Conservation (phyloP, 768 basidiomycete genomes). For the Tulasnella sp. region DNA sequence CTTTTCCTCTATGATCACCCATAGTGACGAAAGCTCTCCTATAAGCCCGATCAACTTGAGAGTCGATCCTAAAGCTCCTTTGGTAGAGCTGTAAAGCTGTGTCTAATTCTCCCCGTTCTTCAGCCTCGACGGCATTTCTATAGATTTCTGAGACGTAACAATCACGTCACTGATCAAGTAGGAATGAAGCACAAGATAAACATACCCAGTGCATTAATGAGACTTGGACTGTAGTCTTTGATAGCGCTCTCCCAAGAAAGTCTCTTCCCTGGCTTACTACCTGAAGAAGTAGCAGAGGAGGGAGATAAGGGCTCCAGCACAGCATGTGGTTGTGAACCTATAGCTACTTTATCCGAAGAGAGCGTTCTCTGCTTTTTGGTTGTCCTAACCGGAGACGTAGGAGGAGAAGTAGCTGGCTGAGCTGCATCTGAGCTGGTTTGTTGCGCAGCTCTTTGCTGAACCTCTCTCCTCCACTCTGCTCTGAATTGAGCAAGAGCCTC, state of each 20-base stretch:
- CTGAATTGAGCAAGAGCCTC: conserved; percentile 58
- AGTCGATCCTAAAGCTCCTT: conserved; percentile 62
- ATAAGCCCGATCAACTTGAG: conserved; percentile 63
- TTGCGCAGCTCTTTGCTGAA: conserved; percentile 23
- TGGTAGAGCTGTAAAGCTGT: conserved; percentile 66
- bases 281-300: background rate
- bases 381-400: conserved; percentile 1
- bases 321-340: too few species aligned
- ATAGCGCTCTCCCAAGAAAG: too few species aligned
- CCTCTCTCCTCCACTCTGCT: conserved; percentile 59
- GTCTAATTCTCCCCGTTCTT: conserved; percentile 62
- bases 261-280: too few species aligned
- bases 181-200: background rate
- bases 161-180: background rate
- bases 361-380: background rate
- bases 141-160: conserved; percentile 36
- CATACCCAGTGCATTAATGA: conserved; percentile 33
- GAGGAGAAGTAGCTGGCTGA: background rate
- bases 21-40: conserved; percentile 24
- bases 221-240: conserved; percentile 23
- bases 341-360: too few species aligned
- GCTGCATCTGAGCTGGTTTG: background rate
- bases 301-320: background rate
- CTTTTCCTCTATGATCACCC: too few species aligned
- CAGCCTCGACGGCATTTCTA: conserved; percentile 51